Conservation (phyloP, 345 rosid species). For the Acer negundo region DNA sequence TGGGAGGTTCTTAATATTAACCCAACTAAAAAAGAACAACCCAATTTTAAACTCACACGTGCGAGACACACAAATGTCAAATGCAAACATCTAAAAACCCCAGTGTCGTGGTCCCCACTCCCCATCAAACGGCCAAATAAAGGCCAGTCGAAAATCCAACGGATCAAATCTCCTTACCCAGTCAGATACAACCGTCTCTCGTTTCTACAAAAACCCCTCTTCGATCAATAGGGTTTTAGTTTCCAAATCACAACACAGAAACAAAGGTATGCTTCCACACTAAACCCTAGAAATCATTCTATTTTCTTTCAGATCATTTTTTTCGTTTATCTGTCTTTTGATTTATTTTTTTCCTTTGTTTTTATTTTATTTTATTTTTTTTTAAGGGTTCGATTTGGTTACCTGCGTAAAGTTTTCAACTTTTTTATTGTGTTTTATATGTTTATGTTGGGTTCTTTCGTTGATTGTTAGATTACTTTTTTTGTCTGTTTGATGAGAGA, state of each 20-base stretch:
- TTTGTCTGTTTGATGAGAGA: conserved; percentile 2
- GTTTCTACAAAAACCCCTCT: conserved; percentile 15
- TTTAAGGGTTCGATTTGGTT: background rate
- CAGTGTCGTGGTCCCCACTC: background rate
- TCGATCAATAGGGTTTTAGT: conserved; percentile 9
- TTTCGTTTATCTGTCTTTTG: background rate
- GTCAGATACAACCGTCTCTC: background rate
- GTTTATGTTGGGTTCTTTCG: background rate
- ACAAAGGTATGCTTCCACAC: background rate
- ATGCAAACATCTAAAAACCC: background rate
- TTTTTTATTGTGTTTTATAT: background rate
- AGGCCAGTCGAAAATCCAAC: background rate
- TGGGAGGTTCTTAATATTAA: too few species aligned
- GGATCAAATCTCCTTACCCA: conserved; percentile 2
- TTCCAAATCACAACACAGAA: background rate
- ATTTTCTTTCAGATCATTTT: background rate
- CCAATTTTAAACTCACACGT: background rate
- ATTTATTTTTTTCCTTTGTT: background rate
- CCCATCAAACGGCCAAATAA: conserved; percentile 13
- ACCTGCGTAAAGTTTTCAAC: background rate
- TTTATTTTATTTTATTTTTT: background rate
- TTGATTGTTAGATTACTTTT: background rate
- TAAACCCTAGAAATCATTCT: background rate
- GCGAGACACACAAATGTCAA: background rate
- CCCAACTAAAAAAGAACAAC: too few species aligned